These are phyloP conservation scores for Amanita muscaria DNA, from an alignment of 768 basidiomycete genomes.

Conservation along the genomic window DNA sequence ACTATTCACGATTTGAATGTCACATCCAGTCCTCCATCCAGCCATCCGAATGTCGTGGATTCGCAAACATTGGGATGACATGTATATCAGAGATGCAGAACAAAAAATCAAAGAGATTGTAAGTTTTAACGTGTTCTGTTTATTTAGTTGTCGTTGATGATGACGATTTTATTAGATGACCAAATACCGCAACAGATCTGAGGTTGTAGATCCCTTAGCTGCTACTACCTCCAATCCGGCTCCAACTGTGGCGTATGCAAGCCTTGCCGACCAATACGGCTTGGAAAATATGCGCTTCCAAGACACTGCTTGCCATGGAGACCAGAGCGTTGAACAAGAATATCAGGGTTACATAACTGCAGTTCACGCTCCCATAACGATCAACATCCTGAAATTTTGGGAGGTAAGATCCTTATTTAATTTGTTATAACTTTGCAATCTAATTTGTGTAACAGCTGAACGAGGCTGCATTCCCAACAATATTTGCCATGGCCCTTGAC, in stretches of 20 bases:
- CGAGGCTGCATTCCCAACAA: slow-evolving; percentile 6
- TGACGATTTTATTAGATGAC: too few species aligned
- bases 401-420: not conserved
- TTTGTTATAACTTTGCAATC: not conserved
- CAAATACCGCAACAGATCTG: too few species aligned
- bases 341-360: not conserved
- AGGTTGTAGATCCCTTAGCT: not conserved
- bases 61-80: slow-evolving; percentile 11
- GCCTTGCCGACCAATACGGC: not conserved
- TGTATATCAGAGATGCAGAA: slow-evolving; percentile 9
- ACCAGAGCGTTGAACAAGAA: slow-evolving; percentile 9
- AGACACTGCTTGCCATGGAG: too few species aligned
- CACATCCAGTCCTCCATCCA: slow-evolving; percentile 14
- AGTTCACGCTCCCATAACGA: not conserved
- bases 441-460: not conserved
- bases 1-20: not conserved
- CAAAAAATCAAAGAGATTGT: slow-evolving; percentile 11
- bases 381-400: slow-evolving; percentile 1
- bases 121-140: too few species aligned
- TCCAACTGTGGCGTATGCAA: not conserved
- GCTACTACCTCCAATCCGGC: not conserved
- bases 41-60: slow-evolving; percentile 13
- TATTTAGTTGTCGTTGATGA: too few species aligned
- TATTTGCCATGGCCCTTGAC: slow-evolving; percentile 12
- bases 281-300: too few species aligned